Percentiles rank a stretch among this genome's conserved stretches.
These are phyloP conservation scores for Pulveroboletus sp. DNA, from an alignment of 768 basidiomycete species.

Conservation along the genomic window DNA sequence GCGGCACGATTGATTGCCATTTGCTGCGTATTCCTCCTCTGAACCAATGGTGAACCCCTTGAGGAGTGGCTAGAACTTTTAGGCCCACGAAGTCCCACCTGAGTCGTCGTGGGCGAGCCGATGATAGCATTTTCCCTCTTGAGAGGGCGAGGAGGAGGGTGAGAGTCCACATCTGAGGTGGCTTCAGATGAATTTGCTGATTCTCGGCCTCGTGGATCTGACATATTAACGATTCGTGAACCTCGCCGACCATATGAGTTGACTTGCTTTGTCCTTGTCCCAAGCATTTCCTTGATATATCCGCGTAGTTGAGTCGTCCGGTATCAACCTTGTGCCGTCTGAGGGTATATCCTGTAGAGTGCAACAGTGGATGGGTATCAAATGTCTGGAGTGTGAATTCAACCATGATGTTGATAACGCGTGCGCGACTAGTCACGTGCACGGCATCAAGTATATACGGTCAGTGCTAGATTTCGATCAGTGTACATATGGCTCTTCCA, in stretches of 20 bases:
- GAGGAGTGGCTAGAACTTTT: constrained; percentile 18
- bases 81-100: constrained; percentile 8
- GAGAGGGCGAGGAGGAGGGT: constrained; percentile 4
- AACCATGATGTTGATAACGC: not conserved
- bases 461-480: not conserved
- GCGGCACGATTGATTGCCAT: constrained; percentile 8
- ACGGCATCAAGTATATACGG: too few species aligned
- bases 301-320: not conserved
- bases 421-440: constrained; percentile 24
- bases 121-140: constrained; percentile 23
- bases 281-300: constrained; percentile 41
- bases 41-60: constrained; percentile 18
- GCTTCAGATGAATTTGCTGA: constrained; percentile 30
- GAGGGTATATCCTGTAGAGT: not conserved
- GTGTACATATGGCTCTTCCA: constrained; percentile 64
- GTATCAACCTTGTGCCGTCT: not conserved
- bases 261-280: constrained; percentile 61
- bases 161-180: constrained; percentile 37
- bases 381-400: not conserved
- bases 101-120: constrained; percentile 21
- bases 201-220: constrained; percentile 29
- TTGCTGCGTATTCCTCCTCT: constrained; percentile 24
- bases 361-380: too few species aligned
- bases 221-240: constrained; percentile 54
- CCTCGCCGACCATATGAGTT: constrained; percentile 61